Conservation (phyloP, 768 basidiomycete species). For the Epithele typhae region DNA sequence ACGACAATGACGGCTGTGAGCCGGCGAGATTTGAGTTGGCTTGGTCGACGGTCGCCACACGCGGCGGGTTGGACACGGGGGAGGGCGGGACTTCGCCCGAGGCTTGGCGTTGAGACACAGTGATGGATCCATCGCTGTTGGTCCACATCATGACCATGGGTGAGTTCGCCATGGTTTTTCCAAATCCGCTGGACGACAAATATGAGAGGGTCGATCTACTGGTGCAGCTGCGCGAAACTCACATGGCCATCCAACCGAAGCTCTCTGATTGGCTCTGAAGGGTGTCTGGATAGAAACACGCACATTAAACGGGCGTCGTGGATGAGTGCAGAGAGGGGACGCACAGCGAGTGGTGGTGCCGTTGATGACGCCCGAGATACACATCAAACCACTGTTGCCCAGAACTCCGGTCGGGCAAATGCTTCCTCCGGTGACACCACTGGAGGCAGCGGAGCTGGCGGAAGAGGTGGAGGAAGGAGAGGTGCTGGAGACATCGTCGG, state of each 20-base stretch:
- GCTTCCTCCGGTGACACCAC: too few relatives aligned
- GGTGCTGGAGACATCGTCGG: slow-evolving; percentile 9
- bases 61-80: slow-evolving; percentile 47
- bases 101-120: slow-evolving; percentile 62
- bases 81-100: slow-evolving; percentile 50
- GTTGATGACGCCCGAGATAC: slow-evolving; percentile 20
- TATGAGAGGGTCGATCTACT: neutral
- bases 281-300: slow-evolving; percentile 29
- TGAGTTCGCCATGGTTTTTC: slow-evolving; percentile 45
- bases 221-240: slow-evolving; percentile 13
- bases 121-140: slow-evolving; percentile 55
- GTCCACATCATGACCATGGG: slow-evolving; percentile 77
- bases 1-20: slow-evolving; percentile 42
- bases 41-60: slow-evolving; percentile 40
- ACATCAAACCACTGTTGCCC: too few relatives aligned
- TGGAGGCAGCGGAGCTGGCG: neutral
- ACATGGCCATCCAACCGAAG: slow-evolving; percentile 64
- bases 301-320: neutral
- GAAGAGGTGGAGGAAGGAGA: slow-evolving; percentile 18
- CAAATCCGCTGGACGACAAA: slow-evolving; percentile 47
- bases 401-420: too few relatives aligned
- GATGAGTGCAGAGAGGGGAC: neutral
- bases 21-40: slow-evolving; percentile 32
- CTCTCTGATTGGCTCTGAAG: slow-evolving; percentile 39
- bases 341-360: slow-evolving; percentile 18